Evolutionary conservation across 2,329 filamentous ascomycete species (phyloP).

Genomic region (Penicillium decumbens): DNA sequence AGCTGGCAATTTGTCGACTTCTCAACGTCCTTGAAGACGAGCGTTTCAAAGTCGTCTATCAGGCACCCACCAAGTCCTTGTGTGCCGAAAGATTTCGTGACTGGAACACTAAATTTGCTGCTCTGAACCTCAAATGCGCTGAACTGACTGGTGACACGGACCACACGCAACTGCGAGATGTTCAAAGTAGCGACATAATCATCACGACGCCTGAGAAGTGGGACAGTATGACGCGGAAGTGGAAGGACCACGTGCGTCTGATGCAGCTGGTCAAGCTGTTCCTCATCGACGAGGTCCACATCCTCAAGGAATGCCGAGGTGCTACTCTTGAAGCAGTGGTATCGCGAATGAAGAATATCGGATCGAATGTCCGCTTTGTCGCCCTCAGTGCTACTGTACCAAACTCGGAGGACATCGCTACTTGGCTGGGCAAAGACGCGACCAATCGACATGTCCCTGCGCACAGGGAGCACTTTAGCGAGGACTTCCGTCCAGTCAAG

Average conservation of each 20-base stretch:
- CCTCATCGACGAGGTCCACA: constrained; percentile 83
- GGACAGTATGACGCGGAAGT: constrained; percentile 84
- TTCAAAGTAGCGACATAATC: constrained; percentile 73
- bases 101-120: constrained; percentile 69
- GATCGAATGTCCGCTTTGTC: constrained; percentile 70
- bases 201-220: constrained; percentile 87
- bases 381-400: constrained; percentile 80
- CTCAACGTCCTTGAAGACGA: constrained; percentile 53
- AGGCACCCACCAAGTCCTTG: constrained; percentile 77
- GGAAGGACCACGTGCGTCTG: constrained; percentile 72
- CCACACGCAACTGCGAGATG: constrained; percentile 58
- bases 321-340: constrained; percentile 79
- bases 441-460: constrained; percentile 60
- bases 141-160: constrained; percentile 82
- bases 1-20: constrained; percentile 74
- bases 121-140: constrained; percentile 63
- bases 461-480: constrained; percentile 64
- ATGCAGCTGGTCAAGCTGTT: constrained; percentile 73
- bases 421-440: constrained; percentile 68
- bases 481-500: constrained; percentile 74
- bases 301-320: constrained; percentile 72
- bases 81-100: constrained; percentile 72
- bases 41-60: constrained; percentile 76
- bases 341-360: constrained; percentile 79
- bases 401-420: constrained; percentile 73